Conservation (phyloP, 1,139 yeast genomes). For the Citeromyces siamensis region DNA sequence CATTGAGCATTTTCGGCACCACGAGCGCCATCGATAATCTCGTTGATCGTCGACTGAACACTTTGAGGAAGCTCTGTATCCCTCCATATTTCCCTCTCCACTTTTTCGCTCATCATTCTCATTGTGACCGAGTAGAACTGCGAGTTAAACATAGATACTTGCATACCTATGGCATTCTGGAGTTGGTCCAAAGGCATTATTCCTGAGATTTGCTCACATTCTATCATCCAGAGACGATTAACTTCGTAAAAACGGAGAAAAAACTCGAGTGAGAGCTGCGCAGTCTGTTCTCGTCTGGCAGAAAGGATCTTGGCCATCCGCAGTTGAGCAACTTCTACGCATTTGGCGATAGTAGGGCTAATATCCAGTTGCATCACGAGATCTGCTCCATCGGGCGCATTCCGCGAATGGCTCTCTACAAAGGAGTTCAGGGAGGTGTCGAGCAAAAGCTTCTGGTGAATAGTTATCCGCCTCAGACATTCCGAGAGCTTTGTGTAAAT, state of each 20-base stretch:
- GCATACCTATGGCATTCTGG: conserved; percentile 56
- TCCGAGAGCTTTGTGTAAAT: conserved; percentile 59
- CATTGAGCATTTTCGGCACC: conserved; percentile 34
- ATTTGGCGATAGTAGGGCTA: conserved; percentile 43
- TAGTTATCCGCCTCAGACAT: conserved; percentile 57
- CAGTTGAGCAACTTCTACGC: conserved; percentile 63
- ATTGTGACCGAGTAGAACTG: conserved; percentile 43
- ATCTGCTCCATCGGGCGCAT: conserved; percentile 22
- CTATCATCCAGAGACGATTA: conserved; percentile 59
- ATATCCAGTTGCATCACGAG: conserved; percentile 53
- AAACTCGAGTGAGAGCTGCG: conserved; percentile 36
- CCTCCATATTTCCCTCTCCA: conserved; percentile 73
- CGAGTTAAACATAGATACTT: conserved; percentile 46
- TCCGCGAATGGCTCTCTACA: conserved; percentile 16
- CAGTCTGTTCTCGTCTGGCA: conserved; percentile 65
- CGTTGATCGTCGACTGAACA: conserved; percentile 42
- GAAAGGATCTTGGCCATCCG: conserved; percentile 69
- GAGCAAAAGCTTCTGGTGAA: conserved; percentile 69
- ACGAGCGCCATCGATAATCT: conserved; percentile 37
- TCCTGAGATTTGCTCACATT: conserved; percentile 80
- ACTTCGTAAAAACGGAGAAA: conserved; percentile 60
- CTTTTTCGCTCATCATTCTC: conserved; percentile 28
- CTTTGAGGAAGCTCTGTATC: conserved; percentile 41
- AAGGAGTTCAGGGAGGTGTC: conserved; percentile 57
- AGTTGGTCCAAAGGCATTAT: conserved; percentile 48